These are phyloP conservation scores for Tillandsia leiboldiana DNA, from an alignment of 176 grass and related monocot species.

Conservation along the genomic window DNA sequence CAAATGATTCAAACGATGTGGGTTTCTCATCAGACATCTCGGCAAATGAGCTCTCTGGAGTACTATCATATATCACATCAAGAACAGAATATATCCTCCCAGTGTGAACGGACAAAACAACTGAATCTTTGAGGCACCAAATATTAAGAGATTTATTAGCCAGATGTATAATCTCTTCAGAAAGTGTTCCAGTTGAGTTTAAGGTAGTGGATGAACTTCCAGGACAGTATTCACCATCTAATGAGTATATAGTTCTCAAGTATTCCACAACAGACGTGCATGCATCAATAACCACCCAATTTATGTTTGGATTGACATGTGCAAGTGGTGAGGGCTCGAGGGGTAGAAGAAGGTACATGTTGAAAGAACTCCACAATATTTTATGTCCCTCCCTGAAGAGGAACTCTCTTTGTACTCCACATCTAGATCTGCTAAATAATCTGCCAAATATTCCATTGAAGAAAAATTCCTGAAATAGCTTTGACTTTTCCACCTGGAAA, in stretches of 20 bases:
- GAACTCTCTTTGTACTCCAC: neutral
- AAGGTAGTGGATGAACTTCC: neutral
- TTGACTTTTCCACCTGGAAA: constrained; percentile 8
- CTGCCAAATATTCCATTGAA: constrained; percentile 15
- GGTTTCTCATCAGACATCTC: neutral
- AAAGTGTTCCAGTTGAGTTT: neutral
- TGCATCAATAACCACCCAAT: constrained; percentile 5
- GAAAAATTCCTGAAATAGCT: constrained; percentile 14
- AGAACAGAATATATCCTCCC: constrained; percentile 17
- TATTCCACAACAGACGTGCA: neutral
- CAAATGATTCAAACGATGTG: constrained; percentile 6
- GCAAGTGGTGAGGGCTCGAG: neutral
- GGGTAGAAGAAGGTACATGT: constrained; percentile 13
- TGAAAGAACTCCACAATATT: neutral
- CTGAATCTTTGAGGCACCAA: neutral
- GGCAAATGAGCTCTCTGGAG: neutral
- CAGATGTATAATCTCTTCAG: neutral
- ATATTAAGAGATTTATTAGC: constrained; percentile 8
- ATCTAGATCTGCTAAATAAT: constrained; percentile 6
- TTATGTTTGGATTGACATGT: neutral
- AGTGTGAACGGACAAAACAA: constrained; percentile 15
- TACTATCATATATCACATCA: constrained; percentile 2
- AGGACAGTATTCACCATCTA: neutral
- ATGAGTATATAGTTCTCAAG: neutral
- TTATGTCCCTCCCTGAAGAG: neutral